Conservation (phyloP, 2,329 filamentous ascomycete species). For the Xylariaceae sp. region DNA sequence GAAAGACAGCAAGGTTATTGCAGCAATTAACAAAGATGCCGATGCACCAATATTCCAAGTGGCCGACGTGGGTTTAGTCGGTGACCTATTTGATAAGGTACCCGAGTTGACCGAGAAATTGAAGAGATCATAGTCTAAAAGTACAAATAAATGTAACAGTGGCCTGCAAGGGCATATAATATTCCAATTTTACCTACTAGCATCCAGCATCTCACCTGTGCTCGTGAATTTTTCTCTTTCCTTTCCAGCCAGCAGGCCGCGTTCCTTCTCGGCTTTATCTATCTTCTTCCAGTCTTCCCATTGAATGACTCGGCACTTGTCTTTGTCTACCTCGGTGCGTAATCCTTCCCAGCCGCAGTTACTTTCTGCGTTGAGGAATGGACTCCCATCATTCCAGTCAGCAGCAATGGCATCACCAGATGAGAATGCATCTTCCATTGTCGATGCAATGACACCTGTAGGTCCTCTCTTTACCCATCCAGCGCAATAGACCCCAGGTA, state of each 20-base stretch:
- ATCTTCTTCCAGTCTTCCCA: constrained; percentile 90
- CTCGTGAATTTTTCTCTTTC: constrained; percentile 73
- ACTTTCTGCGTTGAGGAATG: constrained; percentile 46
- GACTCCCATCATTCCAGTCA: constrained; percentile 67
- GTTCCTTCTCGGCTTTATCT: constrained; percentile 74
- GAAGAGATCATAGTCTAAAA: constrained; percentile 58
- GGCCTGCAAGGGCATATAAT: constrained; percentile 25
- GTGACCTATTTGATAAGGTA: constrained; percentile 93
- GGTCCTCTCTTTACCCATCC: constrained; percentile 97
- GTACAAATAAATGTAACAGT: constrained; percentile 30
- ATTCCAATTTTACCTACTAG: constrained; percentile 46
- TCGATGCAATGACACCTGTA: constrained; percentile 93
- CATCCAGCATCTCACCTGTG: constrained; percentile 62
- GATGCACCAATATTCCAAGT: constrained; percentile 99
- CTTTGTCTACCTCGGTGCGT: constrained; percentile 60
- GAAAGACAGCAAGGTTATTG: constrained; percentile 99
- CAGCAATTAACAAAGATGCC: constrained; percentile 95
- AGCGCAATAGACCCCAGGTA: constrained; percentile 83
- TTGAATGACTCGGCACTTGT: constrained; percentile 67
- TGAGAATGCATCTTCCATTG: constrained; percentile 91
- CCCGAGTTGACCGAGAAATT: constrained; percentile 96
- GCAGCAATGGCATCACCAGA: constrained; percentile 82
- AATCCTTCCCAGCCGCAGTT: constrained; percentile 77
- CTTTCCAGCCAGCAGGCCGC: constrained; percentile 73
- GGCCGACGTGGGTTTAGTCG: constrained; percentile 92